Evolutionary conservation across 2,329 filamentous ascomycete species (phyloP).

Genomic region (Penicillium sp.): DNA sequence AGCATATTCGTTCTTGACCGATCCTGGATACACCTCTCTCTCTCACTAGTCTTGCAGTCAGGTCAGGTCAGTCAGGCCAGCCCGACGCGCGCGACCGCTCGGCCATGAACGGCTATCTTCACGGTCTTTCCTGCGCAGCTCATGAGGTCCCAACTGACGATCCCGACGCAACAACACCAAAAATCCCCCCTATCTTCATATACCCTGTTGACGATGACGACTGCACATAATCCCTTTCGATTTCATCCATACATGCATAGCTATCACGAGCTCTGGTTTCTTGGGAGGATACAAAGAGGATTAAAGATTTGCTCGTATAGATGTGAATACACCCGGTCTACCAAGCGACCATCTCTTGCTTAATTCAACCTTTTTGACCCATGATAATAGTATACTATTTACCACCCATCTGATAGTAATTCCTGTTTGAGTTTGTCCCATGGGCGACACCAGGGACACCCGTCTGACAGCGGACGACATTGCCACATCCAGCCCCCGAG

Average conservation of each 20-base stretch:
- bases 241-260: constrained; percentile 27
- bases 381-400: neutral
- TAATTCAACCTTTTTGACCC: neutral
- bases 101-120: neutral
- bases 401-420: neutral
- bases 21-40: constrained; percentile 8
- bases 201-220: constrained; percentile 30
- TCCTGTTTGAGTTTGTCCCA: neutral
- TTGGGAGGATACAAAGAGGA: constrained; percentile 22
- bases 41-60: constrained; percentile 2
- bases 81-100: neutral
- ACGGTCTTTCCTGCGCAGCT: constrained; percentile 2
- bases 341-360: constrained; percentile 7
- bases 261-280: constrained; percentile 14
- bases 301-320: constrained; percentile 17
- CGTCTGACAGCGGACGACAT: neutral
- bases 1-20: constrained; percentile 2
- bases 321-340: constrained; percentile 22
- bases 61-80: no score
- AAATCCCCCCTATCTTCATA: constrained; percentile 24
- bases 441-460: neutral
- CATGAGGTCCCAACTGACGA: constrained; percentile 25
- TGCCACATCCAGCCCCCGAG: no score
- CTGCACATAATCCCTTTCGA: constrained; percentile 28
- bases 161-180: constrained; percentile 19